Evolutionary conservation across 2,329 filamentous ascomycete species (phyloP), one percentile per base, ranked within the genome.

Genomic region (Fusarium verrucosum): DNA sequence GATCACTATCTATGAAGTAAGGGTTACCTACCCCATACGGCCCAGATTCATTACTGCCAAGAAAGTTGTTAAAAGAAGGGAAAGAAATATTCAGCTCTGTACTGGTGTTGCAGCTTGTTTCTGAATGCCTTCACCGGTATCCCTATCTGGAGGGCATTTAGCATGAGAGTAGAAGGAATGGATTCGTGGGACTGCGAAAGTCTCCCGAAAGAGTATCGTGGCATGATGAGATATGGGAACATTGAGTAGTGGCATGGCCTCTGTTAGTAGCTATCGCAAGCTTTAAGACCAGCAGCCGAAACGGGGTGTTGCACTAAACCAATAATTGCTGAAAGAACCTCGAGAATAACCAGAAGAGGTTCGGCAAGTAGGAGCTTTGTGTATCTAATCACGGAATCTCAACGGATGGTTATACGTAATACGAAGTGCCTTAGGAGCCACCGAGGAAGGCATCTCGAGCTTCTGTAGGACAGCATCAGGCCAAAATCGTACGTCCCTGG

Each of bases 11-110:
- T 0, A 71, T 74, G 0, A 79, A 58, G 1, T 75, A 73, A 0
- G 76, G 72, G 20, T 62, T 76, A 17, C 70, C 73, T 2, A 72
- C 69, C 1, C 72, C 76, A 57, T 76, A 82, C 0, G 79, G 74
- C 0, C 81, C 81, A 0, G 78, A 75, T 46, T 83, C 81, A 0
- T 79, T 74, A 26, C 79, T 82, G 0, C 78, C 80, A 0, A 80
- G 32, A n/a, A n/a, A n/a, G n/a, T n/a, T n/a, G n/a, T n/a, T n/a
- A n/a, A 47, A 1, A 75, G 60, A 1, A 75, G 19, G 0, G 69
- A 62, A 9, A 57, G n/a, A 68, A 1, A 40, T 3, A 1, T 16
- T 59, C 4, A 73, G 36, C 1, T 46, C 28, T 4, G 16, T 4
- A 33, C n/a, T 1, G 49, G 23, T n/a, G 46, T 20, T 14, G 35